Conservation (phyloP, 352 stramenopile genomes). For the Phytophthora vignae region DNA sequence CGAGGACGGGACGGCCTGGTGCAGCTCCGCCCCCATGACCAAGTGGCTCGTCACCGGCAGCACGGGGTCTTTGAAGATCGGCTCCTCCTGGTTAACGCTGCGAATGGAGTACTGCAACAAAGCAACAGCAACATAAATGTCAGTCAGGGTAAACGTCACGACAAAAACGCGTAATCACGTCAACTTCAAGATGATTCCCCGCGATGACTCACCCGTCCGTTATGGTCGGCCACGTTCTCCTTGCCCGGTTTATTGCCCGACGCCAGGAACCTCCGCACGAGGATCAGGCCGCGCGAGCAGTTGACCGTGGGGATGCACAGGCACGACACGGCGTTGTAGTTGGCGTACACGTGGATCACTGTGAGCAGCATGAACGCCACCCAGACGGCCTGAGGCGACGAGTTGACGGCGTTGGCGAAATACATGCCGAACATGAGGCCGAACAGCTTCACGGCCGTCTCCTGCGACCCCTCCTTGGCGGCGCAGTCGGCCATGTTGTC, state of each 20-base stretch:
- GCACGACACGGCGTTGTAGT: slow-evolving; percentile 92
- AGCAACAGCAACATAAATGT: neutral
- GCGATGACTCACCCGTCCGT: slow-evolving; percentile 29
- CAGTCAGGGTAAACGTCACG: neutral
- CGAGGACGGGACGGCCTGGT: slow-evolving; percentile 41
- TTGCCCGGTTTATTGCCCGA: slow-evolving; percentile 27
- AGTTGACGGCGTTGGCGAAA: slow-evolving; percentile 80
- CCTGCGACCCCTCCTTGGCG: slow-evolving; percentile 96
- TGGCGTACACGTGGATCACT: slow-evolving; percentile 94
- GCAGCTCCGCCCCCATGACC: slow-evolving; percentile 70
- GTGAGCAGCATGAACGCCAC: slow-evolving; percentile 93
- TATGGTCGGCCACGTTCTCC: slow-evolving; percentile 37
- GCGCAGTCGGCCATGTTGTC: slow-evolving; percentile 93
- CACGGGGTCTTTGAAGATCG: slow-evolving; percentile 58
- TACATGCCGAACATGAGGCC: slow-evolving; percentile 92
- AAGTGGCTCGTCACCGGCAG: slow-evolving; percentile 56
- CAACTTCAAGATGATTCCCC: slow-evolving; percentile 20
- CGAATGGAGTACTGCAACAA: slow-evolving; percentile 55
- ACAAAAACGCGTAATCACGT: slow-evolving; percentile 18
- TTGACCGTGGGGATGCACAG: slow-evolving; percentile 94
- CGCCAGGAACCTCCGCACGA: slow-evolving; percentile 62
- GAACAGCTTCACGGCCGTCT: slow-evolving; percentile 95
- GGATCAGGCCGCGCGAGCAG: slow-evolving; percentile 55
- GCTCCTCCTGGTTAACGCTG: slow-evolving; percentile 69
- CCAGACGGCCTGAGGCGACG: slow-evolving; percentile 80